These are phyloP conservation scores for Taiwanofungus camphoratus DNA, from an alignment of 1,284 basidiomycete genomes.

Conservation along the genomic window DNA sequence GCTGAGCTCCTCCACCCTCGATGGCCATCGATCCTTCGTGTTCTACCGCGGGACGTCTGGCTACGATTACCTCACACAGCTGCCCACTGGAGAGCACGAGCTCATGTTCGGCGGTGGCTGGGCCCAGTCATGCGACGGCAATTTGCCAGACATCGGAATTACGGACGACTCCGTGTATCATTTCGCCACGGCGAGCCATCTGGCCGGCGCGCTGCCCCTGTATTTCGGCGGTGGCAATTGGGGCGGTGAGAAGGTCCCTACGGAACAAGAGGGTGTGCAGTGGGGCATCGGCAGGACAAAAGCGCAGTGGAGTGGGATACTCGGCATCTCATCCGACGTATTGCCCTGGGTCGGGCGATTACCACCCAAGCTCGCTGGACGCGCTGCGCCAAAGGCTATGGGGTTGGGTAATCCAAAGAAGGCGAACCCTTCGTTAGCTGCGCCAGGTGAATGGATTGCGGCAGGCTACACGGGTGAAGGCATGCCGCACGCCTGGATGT, in stretches of 20 bases:
- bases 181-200: slow-evolving; percentile 29
- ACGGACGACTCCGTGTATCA: slow-evolving; percentile 38
- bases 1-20: slow-evolving; percentile 22
- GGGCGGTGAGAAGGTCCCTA: slow-evolving; percentile 30
- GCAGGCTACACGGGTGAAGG: slow-evolving; percentile 63
- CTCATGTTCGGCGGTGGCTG: slow-evolving; percentile 60
- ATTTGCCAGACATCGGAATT: slow-evolving; percentile 35
- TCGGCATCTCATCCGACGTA: slow-evolving; percentile 41
- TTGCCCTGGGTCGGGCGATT: slow-evolving; percentile 44
- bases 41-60: slow-evolving; percentile 45
- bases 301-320: slow-evolving; percentile 46
- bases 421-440: slow-evolving; percentile 12
- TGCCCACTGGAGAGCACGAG: slow-evolving; percentile 43
- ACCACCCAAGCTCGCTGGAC: slow-evolving; percentile 31
- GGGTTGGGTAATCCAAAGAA: background rate
- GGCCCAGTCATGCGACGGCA: slow-evolving; percentile 28
- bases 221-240: slow-evolving; percentile 39
- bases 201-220: slow-evolving; percentile 36
- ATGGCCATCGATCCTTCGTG: slow-evolving; percentile 47
- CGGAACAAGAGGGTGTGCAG: slow-evolving; percentile 5
- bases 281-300: slow-evolving; percentile 39
- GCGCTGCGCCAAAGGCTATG: slow-evolving; percentile 20
- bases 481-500: slow-evolving; percentile 63
- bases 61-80: slow-evolving; percentile 74
- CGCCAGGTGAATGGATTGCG: slow-evolving; percentile 43